A percentile compares a stretch with the other conserved stretches of the same genome.
Evolutionary conservation across 192 early-diverging fungal genomes (phyloP).

Genomic region (Coemansia sp.): DNA sequence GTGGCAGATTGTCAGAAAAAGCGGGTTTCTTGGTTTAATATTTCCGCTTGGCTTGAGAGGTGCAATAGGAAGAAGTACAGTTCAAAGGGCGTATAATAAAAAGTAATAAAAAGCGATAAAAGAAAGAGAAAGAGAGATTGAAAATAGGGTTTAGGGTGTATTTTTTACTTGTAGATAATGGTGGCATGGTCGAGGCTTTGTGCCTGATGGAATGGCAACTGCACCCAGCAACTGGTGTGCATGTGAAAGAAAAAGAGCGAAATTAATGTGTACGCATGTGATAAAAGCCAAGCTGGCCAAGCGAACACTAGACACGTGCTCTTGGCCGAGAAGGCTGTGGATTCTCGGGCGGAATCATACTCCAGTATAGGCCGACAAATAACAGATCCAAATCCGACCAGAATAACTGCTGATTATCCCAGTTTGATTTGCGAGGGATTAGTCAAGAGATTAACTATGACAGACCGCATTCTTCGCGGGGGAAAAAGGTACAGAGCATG

Average conservation of each 20-base stretch:
- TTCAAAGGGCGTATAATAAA: not conserved
- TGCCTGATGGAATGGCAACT: not conserved
- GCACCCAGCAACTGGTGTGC: not conserved
- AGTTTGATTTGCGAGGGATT: too few relatives aligned
- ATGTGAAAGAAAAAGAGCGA: not conserved
- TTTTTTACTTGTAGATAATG: too few relatives aligned
- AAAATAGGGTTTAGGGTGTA: not conserved
- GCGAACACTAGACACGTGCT: not conserved
- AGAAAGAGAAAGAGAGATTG: not conserved
- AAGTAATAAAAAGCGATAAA: not conserved
- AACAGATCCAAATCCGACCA: too few relatives aligned
- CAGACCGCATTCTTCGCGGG: too few relatives aligned
- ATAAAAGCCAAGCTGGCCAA: not conserved
- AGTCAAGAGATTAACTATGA: too few relatives aligned
- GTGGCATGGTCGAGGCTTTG: too few relatives aligned
- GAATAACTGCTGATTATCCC: too few relatives aligned
- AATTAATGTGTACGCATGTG: not conserved
- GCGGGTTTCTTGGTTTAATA: not conserved
- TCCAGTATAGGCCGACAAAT: not conserved
- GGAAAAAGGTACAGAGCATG: too few relatives aligned
- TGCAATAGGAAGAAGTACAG: too few relatives aligned
- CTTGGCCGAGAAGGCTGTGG: not conserved
- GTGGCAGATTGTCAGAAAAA: slow-evolving; percentile 1
- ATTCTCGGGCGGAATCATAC: not conserved
- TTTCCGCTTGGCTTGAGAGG: too few relatives aligned